Evolutionary conservation across 2,329 filamentous ascomycete species (phyloP).

Genomic region (Aspergillus latus): DNA sequence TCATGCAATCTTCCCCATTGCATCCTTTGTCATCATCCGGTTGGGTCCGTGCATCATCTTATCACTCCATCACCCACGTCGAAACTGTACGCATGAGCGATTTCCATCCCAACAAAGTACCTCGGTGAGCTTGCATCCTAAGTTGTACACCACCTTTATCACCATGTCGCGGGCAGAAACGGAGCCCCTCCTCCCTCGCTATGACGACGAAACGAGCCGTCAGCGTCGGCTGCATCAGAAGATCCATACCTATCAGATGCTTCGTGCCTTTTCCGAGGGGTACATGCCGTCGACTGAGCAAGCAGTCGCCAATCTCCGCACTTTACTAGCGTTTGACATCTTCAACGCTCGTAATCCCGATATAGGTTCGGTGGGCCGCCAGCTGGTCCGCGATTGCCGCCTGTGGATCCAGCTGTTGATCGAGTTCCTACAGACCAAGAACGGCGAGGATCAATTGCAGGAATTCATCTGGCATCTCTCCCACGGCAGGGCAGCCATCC

Average conservation of each 20-base stretch:
- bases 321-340: constrained; percentile 72
- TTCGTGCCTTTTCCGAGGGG: constrained; percentile 75
- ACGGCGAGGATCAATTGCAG: constrained; percentile 79
- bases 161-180: constrained; percentile 59
- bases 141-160: constrained; percentile 3
- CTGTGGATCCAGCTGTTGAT: constrained; percentile 78
- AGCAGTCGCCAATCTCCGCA: constrained; percentile 73
- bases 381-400: constrained; percentile 69
- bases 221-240: constrained; percentile 82
- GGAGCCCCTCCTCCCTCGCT: constrained; percentile 77
- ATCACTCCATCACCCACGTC: constrained; percentile 7
- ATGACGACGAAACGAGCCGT: constrained; percentile 69
- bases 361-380: constrained; percentile 73
- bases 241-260: constrained; percentile 90
- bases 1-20: constrained; percentile 9
- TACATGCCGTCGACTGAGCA: constrained; percentile 94
- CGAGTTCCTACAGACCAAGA: constrained; percentile 79
- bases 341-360: constrained; percentile 73
- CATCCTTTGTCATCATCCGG: not conserved
- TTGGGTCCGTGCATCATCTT: constrained; percentile 3
- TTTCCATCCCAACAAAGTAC: constrained; percentile 6
- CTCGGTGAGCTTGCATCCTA: constrained; percentile 4
- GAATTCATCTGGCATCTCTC: constrained; percentile 85
- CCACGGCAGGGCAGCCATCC: constrained; percentile 69
- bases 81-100: not conserved